A percentile compares a stretch with the other conserved stretches of the same genome.
Conservation (phyloP, 768 basidiomycete genomes). For the Leccinum subgranulosum region DNA sequence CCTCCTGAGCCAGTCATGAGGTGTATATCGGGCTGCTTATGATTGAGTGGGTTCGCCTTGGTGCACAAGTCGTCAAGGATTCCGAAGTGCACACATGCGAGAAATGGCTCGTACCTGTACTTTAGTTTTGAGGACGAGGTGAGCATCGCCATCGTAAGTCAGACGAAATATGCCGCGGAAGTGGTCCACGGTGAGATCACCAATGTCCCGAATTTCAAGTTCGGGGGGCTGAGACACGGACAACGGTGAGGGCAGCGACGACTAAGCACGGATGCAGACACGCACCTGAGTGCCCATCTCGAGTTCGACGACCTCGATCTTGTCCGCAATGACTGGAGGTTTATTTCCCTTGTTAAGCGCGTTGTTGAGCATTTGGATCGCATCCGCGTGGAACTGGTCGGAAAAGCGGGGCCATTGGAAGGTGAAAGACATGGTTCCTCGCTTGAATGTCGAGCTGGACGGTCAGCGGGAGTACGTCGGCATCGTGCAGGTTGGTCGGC, state of each 20-base stretch:
- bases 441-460: not conserved
- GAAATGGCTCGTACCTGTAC: slow-evolving; percentile 64
- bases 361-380: slow-evolving; percentile 94
- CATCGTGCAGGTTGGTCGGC: slow-evolving; percentile 6
- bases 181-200: slow-evolving; percentile 91
- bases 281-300: slow-evolving; percentile 96
- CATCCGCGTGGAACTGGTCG: slow-evolving; percentile 94
- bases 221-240: slow-evolving; percentile 77
- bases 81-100: not conserved
- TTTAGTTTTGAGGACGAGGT: slow-evolving; percentile 82
- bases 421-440: slow-evolving; percentile 68
- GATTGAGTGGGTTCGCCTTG: slow-evolving; percentile 93
- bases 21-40: slow-evolving; percentile 88
- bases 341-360: slow-evolving; percentile 97
- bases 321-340: slow-evolving; percentile 95
- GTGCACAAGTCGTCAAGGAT: slow-evolving; percentile 5
- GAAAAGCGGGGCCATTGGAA: slow-evolving; percentile 98
- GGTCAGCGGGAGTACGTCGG: slow-evolving; percentile 18
- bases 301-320: slow-evolving; percentile 97
- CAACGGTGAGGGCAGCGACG: not conserved
- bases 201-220: slow-evolving; percentile 95
- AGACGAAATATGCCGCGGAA: slow-evolving; percentile 96
- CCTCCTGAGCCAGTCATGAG: slow-evolving; percentile 78
- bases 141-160: slow-evolving; percentile 92
- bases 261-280: not conserved